Evolutionary conservation across 345 rosid species (phyloP), one percentile per base, ranked within the genome.

Genomic region (Hibiscus syriacus): DNA sequence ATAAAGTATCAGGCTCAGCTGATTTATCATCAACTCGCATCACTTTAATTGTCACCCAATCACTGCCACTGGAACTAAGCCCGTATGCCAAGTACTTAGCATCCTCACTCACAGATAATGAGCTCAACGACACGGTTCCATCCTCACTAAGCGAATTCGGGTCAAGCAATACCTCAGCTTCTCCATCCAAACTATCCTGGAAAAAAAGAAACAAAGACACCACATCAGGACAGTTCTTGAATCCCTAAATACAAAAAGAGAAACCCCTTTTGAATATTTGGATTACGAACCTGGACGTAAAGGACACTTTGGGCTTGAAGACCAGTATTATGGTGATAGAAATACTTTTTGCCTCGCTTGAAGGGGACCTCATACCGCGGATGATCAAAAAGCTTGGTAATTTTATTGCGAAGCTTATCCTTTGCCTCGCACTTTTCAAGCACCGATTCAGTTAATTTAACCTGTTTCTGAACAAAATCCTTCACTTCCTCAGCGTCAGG

Each of bases 31-130:
- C 83, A 59, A 89, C 61, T 14, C 71, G 77, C 96, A 89, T 84
- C 43, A 89, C 85, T 62, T 88, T 86, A 48, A 94, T 80, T 0
- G 86, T 92, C 5, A 85, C 84, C 98, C 99, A 95, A 69, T 89
- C 99, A 74, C 99, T 95, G 53, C 98, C 98, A 65, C 96, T 95
- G 0, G 89, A 66, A 79, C 98, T 83, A 63, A 92, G 80, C 25
- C 85, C 97, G 64, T 86, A 88, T 1, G 98, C 92, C 78, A 95
- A 64, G 75, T 82, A 85, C 77, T 83, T 86, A 12, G 85, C 96
- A 77, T 95, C 98, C 77, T 86, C 84, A 39, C 98, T 90, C 1
- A 90, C 76, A 11, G 92, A 69, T 36, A 81, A n/a, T 2, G 67
- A 77, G 75, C 30, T 84, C 67, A 92, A 73, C 3, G 99, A 70